Evolutionary conservation across 2,329 filamentous ascomycete genomes (phyloP).

Genomic region (Ilyonectria robusta): DNA sequence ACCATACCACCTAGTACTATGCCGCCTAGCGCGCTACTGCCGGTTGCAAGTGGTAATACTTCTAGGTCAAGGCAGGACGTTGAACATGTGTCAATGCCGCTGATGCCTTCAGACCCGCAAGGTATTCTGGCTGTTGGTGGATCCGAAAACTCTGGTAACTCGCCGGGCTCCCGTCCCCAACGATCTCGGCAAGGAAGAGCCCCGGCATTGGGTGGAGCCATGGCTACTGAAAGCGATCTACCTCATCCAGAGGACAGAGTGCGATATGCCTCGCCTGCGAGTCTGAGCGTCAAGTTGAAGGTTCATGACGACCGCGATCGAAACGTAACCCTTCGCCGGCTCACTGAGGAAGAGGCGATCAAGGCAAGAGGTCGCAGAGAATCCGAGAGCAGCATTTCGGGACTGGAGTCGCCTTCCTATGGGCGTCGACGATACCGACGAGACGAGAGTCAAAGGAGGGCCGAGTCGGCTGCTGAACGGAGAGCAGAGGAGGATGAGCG

Average conservation of each 20-base stretch:
- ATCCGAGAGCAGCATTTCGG: slow-evolving; percentile 70
- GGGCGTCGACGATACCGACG: slow-evolving; percentile 67
- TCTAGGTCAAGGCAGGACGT: slow-evolving; percentile 59
- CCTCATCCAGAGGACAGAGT: slow-evolving; percentile 52
- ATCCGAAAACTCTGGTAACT: slow-evolving; percentile 49
- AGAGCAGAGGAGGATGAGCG: slow-evolving; percentile 56
- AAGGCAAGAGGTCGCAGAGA: slow-evolving; percentile 62
- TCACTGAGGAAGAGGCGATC: slow-evolving; percentile 73
- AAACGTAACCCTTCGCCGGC: slow-evolving; percentile 72
- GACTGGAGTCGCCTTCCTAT: slow-evolving; percentile 65
- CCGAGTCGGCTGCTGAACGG: slow-evolving; percentile 63
- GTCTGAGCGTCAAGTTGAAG: slow-evolving; percentile 71
- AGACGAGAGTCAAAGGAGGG: slow-evolving; percentile 63
- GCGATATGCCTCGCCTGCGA: slow-evolving; percentile 58
- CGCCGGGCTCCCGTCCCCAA: slow-evolving; percentile 54
- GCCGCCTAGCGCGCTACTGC: slow-evolving; percentile 41
- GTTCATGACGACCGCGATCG: slow-evolving; percentile 72
- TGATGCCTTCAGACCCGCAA: slow-evolving; percentile 67
- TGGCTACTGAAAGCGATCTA: slow-evolving; percentile 61
- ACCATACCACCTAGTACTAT: slow-evolving; percentile 31
- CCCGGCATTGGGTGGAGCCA: slow-evolving; percentile 59
- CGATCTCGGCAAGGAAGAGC: slow-evolving; percentile 62
- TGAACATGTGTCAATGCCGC: slow-evolving; percentile 64
- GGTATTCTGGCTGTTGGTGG: slow-evolving; percentile 53
- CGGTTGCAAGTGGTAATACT: slow-evolving; percentile 45